A percentile compares a stretch with the other conserved stretches of the same genome.
Evolutionary conservation across 208 protist species (phyloP).

Genomic region (Trypanosoma cruzi): DNA sequence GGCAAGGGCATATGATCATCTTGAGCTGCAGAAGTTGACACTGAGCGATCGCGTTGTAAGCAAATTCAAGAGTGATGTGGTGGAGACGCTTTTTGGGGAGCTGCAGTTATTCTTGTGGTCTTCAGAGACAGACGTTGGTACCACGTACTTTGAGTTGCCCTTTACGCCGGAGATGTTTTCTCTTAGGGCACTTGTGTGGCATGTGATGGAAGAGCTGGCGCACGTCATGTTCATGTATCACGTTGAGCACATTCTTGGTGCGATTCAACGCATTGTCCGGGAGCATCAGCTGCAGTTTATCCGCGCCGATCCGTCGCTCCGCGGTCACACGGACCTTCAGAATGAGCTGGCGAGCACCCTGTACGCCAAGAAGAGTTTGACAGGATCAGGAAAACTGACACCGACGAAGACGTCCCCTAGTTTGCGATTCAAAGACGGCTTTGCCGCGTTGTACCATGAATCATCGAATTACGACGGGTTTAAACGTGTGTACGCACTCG

Average conservation of each 20-base stretch:
- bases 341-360: constrained; percentile 32
- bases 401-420: constrained; percentile 23
- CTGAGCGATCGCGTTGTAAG: constrained; percentile 79
- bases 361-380: constrained; percentile 28
- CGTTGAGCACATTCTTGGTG: constrained; percentile 55
- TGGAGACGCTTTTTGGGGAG: constrained; percentile 90
- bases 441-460: constrained; percentile 48
- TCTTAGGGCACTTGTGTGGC: constrained; percentile 70
- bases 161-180: constrained; percentile 67
- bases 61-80: constrained; percentile 92
- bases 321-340: constrained; percentile 30
- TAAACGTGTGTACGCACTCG: constrained; percentile 57
- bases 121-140: constrained; percentile 60
- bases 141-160: constrained; percentile 45
- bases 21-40: constrained; percentile 78
- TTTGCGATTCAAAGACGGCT: constrained; percentile 30
- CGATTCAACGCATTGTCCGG: constrained; percentile 68
- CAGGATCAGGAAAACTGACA: constrained; percentile 18
- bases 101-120: constrained; percentile 85
- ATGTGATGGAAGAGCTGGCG: constrained; percentile 83
- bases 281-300: constrained; percentile 81
- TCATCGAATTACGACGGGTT: constrained; percentile 79
- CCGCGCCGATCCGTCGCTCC: constrained; percentile 39
- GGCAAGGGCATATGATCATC: constrained; percentile 78
- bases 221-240: constrained; percentile 88